A percentile compares a stretch with the other conserved stretches of the same genome.
These are phyloP conservation scores for Phascolomyces articulosus DNA, from an alignment of 371 early-diverging fungal species.

Conservation along the genomic window DNA sequence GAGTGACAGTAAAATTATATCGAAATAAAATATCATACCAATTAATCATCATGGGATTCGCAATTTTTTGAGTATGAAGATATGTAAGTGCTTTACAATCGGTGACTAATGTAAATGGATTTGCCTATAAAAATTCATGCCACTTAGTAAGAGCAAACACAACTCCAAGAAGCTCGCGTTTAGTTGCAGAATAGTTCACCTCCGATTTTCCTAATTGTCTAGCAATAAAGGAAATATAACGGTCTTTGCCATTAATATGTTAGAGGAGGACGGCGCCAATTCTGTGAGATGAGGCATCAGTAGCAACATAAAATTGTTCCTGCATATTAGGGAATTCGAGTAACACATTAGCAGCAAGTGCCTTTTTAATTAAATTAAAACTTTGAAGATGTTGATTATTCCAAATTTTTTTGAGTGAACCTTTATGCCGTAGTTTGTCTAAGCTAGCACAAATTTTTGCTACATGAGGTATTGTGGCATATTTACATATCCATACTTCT, in stretches of 20 bases:
- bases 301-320: conserved; percentile 33
- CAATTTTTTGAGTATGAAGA: conserved; percentile 22
- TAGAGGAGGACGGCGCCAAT: conserved; percentile 39
- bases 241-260: conserved; percentile 2
- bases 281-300: conserved; percentile 44
- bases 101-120: conserved; percentile 18
- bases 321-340: conserved; percentile 19
- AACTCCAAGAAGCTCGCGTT: conserved; percentile 17
- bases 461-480: too few species aligned
- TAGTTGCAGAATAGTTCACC: conserved; percentile 14
- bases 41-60: conserved; percentile 26
- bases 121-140: conserved; percentile 34
- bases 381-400: neutral
- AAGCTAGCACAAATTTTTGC: conserved; percentile 22
- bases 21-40: conserved; percentile 31
- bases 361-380: conserved; percentile 15
- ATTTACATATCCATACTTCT: too few species aligned
- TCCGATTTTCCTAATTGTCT: conserved; percentile 8
- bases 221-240: conserved; percentile 24
- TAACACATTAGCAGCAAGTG: conserved; percentile 1
- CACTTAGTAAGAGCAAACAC: conserved; percentile 20
- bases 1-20: conserved; percentile 24
- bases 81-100: conserved; percentile 24
- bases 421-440: conserved; percentile 17
- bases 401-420: conserved; percentile 12